Conservation (phyloP, 495 filamentous ascomycete species). For the Penicillium odoratum region DNA sequence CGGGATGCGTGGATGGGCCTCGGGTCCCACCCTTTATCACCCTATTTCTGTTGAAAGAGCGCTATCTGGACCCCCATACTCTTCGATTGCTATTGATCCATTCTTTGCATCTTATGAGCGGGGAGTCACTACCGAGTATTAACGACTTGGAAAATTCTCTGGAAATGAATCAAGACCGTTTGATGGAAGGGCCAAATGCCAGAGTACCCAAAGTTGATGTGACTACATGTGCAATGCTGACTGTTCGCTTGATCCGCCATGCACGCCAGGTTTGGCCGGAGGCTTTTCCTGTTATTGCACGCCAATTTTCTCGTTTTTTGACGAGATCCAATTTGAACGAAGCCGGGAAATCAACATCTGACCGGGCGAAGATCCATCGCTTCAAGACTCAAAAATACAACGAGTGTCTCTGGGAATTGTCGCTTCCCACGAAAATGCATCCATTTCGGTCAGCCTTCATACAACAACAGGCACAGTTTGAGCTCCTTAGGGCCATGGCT, state of each 20-base stretch:
- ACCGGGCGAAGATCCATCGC: conserved; percentile 17
- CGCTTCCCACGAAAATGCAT: conserved; percentile 46
- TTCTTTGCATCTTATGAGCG: conserved; percentile 41
- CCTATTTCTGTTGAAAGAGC: conserved; percentile 50
- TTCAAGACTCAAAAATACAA: conserved; percentile 48
- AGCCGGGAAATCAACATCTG: background rate
- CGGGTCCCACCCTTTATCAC: conserved; percentile 51
- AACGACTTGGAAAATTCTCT: background rate
- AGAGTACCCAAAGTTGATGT: conserved; percentile 20
- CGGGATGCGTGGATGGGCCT: background rate
- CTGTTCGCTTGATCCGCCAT: conserved; percentile 59
- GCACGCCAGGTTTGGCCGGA: conserved; percentile 58
- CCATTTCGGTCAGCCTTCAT: conserved; percentile 50
- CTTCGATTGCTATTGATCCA: conserved; percentile 47
- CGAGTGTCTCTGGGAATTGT: conserved; percentile 52
- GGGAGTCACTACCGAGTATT: conserved; percentile 24
- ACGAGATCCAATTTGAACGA: conserved; percentile 15
- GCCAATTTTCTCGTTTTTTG: conserved; percentile 38
- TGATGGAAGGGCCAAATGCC: conserved; percentile 2
- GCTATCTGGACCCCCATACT: conserved; percentile 36
- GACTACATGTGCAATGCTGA: conserved; percentile 32
- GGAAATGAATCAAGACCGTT: conserved; percentile 4
- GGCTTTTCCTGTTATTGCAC: conserved; percentile 49
- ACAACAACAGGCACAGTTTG: conserved; percentile 64
- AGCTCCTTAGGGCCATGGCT: conserved; percentile 62